phyloP scores from a whole-genome alignment of 148 eudicot species.

The Hydrangea macrophylla region DNA sequence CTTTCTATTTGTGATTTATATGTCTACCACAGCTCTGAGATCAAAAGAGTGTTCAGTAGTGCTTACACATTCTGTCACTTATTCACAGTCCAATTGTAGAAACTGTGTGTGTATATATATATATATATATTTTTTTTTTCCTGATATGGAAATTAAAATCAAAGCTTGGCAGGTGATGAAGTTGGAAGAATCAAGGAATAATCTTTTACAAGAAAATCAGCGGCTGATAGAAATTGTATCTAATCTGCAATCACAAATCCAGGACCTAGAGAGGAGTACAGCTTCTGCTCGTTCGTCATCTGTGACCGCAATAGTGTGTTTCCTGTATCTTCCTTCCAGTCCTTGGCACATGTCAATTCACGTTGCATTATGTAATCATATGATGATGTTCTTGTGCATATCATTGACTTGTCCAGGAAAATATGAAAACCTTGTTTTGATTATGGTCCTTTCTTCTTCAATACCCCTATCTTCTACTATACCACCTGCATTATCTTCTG shows the following conservation, averaged over 20 bases:
- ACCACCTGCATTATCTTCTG: too few relatives aligned
- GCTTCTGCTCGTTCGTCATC: conserved; percentile 28
- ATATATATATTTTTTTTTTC: too few relatives aligned
- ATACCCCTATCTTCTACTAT: too few relatives aligned
- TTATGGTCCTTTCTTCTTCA: too few relatives aligned
- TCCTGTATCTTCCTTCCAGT: conserved; percentile 6
- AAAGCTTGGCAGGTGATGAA: conserved; percentile 81
- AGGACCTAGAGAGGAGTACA: conserved; percentile 48
- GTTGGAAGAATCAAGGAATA: conserved; percentile 56
- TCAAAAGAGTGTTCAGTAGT: not conserved
- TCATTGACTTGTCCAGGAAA: too few relatives aligned
- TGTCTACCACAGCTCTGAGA: not conserved
- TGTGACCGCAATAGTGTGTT: conserved; percentile 35
- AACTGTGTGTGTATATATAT: conserved; percentile 11
- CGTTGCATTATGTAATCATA: not conserved
- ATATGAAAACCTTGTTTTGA: too few relatives aligned
- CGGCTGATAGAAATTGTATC: conserved; percentile 48
- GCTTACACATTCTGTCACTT: not conserved
- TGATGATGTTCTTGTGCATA: not conserved
- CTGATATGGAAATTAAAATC: conserved; percentile 56
- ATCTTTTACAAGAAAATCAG: conserved; percentile 52
- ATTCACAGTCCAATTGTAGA: conserved; percentile 1
- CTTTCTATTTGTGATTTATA: not conserved
- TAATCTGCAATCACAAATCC: conserved; percentile 48
- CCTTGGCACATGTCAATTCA: not conserved